Base-by-base conservation (phyloP, 2,329 filamentous ascomycete genomes). In the Claviceps maximensis region DNA sequence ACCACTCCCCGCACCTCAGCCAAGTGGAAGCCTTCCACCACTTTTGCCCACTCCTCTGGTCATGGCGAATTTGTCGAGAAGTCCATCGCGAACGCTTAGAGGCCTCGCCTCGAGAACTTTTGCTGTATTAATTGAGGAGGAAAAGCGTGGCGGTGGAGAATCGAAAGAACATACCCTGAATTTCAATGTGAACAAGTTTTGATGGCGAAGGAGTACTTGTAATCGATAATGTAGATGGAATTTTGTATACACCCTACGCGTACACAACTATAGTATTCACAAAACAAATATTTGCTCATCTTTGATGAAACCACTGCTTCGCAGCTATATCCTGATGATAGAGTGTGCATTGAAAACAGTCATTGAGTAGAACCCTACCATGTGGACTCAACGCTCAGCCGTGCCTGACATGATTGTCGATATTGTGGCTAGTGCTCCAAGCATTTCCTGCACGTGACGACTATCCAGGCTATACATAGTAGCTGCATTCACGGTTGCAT, bases 21-120 rank as follows among this genome's bases (percentile, higher is more conserved):
- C 71, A 83, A 82, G 72, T 93, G 88, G 87, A 79, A 76, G 69
- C 86, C 86, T 45, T 77, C 77, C 62, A 73, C 73, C 61, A 89
- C 86, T 60, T 90, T 86, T 59, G 83, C 84, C 51, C 65, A 67
- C 49, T 79, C 57, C 50, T 56, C 58, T 23, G 63, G 58, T 21
- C 59, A 62, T 55, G 64, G 61, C 47, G 60, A 64, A 6, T 60
- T 65, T 59, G 53, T 65, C 5, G 65, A 70, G 59, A 65, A 66
- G 60, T 52, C 56, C n/a, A 44, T 52, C 9, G 55, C 48, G 29
- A 10, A 17, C 8, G 45, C 45, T 13, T 47, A 47, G 17, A 23
- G 5, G 23, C 10, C 17, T 40, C 23, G 17, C 23, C 10, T 15
- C 5, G 2, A 4, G n/a, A 17, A 17, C 31, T 17, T 17, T 4